phyloP scores from a whole-genome alignment of 2,329 filamentous ascomycete genomes.

The Xylaria hypoxylon region DNA sequence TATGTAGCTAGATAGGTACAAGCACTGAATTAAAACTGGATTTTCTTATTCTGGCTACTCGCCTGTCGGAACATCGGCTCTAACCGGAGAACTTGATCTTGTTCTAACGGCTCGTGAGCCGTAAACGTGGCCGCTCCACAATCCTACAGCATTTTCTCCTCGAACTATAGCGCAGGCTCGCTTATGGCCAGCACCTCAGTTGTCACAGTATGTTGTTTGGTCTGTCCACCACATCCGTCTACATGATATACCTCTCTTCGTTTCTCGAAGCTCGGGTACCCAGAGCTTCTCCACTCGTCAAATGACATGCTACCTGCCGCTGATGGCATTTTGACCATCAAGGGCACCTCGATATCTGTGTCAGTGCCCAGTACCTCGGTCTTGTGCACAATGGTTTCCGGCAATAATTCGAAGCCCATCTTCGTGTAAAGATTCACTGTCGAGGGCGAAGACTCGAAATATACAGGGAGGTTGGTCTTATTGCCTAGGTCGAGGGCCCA shows the following conservation, averaged over 20 bases:
- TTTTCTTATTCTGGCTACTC: background rate
- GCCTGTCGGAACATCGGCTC: background rate
- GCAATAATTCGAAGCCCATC: slow-evolving; percentile 21
- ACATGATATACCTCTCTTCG: background rate
- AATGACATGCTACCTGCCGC: slow-evolving; percentile 17
- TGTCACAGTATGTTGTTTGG: slow-evolving; percentile 5
- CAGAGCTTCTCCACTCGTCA: slow-evolving; percentile 16
- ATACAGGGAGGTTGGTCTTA: slow-evolving; percentile 14
- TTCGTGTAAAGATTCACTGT: slow-evolving; percentile 25
- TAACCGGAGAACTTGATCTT: background rate
- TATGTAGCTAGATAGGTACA: too few species aligned
- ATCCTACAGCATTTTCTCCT: background rate
- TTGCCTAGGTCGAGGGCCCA: slow-evolving; percentile 18
- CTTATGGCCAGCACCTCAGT: background rate
- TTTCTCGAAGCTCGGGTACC: slow-evolving; percentile 12
- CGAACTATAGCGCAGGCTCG: background rate
- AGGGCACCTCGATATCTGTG: slow-evolving; percentile 13
- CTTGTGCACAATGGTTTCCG: slow-evolving; percentile 17
- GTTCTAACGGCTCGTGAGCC: too few species aligned
- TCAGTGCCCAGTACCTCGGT: slow-evolving; percentile 18
- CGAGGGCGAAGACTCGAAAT: slow-evolving; percentile 26
- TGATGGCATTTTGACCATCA: slow-evolving; percentile 28
- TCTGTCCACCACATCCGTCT: background rate
- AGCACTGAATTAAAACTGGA: too few species aligned
- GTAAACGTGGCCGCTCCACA: too few species aligned